A percentile compares a stretch with the other conserved stretches of the same genome.
Evolutionary conservation across 2,329 filamentous ascomycete genomes (phyloP).

Genomic region (Chaetomiaceae sp.): DNA sequence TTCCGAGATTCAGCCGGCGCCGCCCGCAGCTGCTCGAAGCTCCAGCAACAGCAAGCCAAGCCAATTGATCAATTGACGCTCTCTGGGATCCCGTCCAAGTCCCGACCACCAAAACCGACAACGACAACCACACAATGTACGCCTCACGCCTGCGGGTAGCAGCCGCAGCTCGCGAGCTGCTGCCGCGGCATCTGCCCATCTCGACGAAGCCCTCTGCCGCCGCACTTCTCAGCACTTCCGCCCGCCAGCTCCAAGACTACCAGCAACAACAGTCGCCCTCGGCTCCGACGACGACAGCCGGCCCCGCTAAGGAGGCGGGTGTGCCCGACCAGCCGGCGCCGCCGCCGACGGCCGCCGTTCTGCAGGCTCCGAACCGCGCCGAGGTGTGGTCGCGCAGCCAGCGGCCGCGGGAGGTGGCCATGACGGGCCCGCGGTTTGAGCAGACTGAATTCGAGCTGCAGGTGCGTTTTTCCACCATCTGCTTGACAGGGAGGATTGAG

Average conservation of each 20-base stretch:
- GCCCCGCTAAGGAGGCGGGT: slow-evolving; percentile 25
- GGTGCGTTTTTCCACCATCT: slow-evolving; percentile 47
- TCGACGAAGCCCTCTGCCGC: slow-evolving; percentile 31
- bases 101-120: slow-evolving; percentile 4
- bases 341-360: slow-evolving; percentile 47
- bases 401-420: slow-evolving; percentile 72
- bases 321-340: slow-evolving; percentile 35
- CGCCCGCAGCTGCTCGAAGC: slow-evolving; percentile 9
- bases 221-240: slow-evolving; percentile 43
- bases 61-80: slow-evolving; percentile 15
- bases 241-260: slow-evolving; percentile 38
- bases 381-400: slow-evolving; percentile 83
- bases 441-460: slow-evolving; percentile 91
- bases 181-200: slow-evolving; percentile 40
- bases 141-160: slow-evolving; percentile 38
- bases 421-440: slow-evolving; percentile 93
- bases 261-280: slow-evolving; percentile 28
- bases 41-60: slow-evolving; percentile 3
- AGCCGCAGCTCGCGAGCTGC: slow-evolving; percentile 28
- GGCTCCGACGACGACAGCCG: slow-evolving; percentile 31
- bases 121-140: slow-evolving; percentile 40
- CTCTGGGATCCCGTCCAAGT: slow-evolving; percentile 4
- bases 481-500: neutral
- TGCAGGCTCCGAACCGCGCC: slow-evolving; percentile 83
- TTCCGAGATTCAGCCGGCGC: slow-evolving; percentile 21